phyloP scores from a whole-genome alignment of 2,329 filamentous ascomycete species.

The Penicillium brasilianum region DNA sequence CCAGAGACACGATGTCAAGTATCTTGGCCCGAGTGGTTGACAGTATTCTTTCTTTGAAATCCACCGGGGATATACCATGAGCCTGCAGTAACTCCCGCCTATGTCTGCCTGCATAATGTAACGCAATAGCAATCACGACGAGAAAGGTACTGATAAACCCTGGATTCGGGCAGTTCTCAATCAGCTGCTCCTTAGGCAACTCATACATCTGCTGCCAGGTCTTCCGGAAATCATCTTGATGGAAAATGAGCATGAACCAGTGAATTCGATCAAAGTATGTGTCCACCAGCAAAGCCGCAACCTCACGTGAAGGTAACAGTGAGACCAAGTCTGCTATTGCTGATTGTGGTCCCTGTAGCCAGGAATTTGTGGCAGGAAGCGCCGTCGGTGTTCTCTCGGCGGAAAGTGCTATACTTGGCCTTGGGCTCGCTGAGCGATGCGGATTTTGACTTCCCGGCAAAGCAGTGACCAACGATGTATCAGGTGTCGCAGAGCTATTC shows the following conservation, averaged over 20 bases:
- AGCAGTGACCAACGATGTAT: conserved; percentile 18
- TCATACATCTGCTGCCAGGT: conserved; percentile 27
- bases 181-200: background rate
- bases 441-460: conserved; percentile 21
- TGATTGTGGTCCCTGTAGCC: conserved; percentile 4
- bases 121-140: conserved; percentile 31
- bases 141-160: conserved; percentile 31
- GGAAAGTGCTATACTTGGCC: background rate
- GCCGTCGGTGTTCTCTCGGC: background rate
- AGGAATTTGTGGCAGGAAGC: background rate
- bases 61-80: conserved; percentile 5
- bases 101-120: conserved; percentile 28
- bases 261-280: conserved; percentile 48
- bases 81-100: conserved; percentile 12
- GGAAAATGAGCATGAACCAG: conserved; percentile 48
- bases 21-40: conserved; percentile 19
- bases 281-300: conserved; percentile 36
- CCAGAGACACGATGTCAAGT: conserved; percentile 32
- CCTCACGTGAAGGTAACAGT: conserved; percentile 31
- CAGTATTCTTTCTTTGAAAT: conserved; percentile 26
- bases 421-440: background rate
- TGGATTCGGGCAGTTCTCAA: background rate
- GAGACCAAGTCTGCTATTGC: conserved; percentile 16
- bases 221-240: conserved; percentile 40
- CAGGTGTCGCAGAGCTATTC: conserved; percentile 18